Evolutionary conservation across 352 stramenopile species (phyloP).

Genomic region (Globisporangium iwayamae): DNA sequence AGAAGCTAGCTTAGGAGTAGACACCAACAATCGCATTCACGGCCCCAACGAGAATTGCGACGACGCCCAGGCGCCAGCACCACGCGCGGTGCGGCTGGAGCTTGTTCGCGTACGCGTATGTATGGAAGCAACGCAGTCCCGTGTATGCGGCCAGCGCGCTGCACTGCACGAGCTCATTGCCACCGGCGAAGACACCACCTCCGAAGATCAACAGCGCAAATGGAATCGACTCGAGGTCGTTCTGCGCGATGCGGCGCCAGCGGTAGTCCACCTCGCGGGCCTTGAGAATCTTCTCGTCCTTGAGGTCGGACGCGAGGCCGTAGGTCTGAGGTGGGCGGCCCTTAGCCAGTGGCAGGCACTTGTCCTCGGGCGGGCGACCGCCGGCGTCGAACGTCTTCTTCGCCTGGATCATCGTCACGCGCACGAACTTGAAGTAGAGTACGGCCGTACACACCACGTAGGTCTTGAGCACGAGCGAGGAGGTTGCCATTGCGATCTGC

Average conservation of each 20-base stretch:
- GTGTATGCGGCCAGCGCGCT: constrained; percentile 27
- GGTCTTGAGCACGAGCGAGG: constrained; percentile 37
- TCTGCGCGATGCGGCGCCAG: constrained; percentile 41
- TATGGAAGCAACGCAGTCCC: constrained; percentile 30
- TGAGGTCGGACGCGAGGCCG: constrained; percentile 14
- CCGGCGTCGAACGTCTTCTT: constrained; percentile 16
- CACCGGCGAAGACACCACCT: constrained; percentile 24
- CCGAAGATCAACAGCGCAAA: constrained; percentile 36
- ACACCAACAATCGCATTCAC: not conserved
- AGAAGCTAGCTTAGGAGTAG: not conserved
- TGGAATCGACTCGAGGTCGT: constrained; percentile 47
- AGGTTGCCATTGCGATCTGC: too few species aligned
- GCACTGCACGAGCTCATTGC: constrained; percentile 28
- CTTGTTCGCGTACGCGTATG: constrained; percentile 38
- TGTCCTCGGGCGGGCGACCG: constrained; percentile 15
- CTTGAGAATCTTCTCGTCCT: constrained; percentile 20
- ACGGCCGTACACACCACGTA: constrained; percentile 47
- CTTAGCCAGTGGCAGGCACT: constrained; percentile 8
- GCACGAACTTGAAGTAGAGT: constrained; percentile 70
- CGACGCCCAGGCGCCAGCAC: constrained; percentile 2
- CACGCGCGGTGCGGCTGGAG: constrained; percentile 35
- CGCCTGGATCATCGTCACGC: constrained; percentile 20
- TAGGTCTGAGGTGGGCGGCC: constrained; percentile 8
- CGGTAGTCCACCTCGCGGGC: constrained; percentile 29
- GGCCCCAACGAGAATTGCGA: not conserved